These are phyloP conservation scores for Actinomucor elegans DNA, from an alignment of 371 early-diverging fungal genomes.

Conservation along the genomic window DNA sequence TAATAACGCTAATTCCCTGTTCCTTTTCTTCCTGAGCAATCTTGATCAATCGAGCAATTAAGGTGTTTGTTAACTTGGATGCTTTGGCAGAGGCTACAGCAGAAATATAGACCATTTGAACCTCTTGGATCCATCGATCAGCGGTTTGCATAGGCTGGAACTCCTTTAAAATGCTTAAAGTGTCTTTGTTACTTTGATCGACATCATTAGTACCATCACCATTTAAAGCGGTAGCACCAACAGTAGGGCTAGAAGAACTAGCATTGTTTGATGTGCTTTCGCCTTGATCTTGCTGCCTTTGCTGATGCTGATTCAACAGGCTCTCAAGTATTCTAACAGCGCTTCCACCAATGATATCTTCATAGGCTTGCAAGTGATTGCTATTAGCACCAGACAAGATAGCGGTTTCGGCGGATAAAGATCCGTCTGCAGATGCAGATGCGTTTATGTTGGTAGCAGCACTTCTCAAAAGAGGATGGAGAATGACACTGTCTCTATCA, in stretches of 20 bases:
- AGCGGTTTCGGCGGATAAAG: neutral
- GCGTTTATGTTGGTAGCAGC: neutral
- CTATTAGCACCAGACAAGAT: constrained; percentile 12
- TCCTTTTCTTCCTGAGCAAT: constrained; percentile 1
- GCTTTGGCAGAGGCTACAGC: constrained; percentile 51
- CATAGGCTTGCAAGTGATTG: constrained; percentile 49
- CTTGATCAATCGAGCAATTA: neutral
- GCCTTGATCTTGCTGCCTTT: constrained; percentile 22
- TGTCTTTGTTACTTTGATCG: constrained; percentile 18
- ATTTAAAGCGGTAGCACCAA: neutral
- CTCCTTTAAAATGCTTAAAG: constrained; percentile 38
- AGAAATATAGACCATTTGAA: constrained; percentile 68
- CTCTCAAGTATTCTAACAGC: constrained; percentile 66
- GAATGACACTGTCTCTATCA: constrained; percentile 22
- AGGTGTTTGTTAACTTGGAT: constrained; percentile 24
- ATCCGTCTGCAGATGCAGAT: neutral
- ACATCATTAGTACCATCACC: constrained; percentile 5
- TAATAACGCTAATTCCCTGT: too few relatives aligned
- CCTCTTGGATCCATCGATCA: constrained; percentile 85
- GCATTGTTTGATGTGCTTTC: constrained; percentile 6
- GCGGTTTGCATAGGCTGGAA: constrained; percentile 65
- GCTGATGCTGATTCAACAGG: constrained; percentile 32
- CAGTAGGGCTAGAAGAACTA: neutral
- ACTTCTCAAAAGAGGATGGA: constrained; percentile 21
- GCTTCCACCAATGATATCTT: constrained; percentile 68